phyloP scores from a whole-genome alignment of 2,329 filamentous ascomycete species.

The Apiospora hydei region DNA sequence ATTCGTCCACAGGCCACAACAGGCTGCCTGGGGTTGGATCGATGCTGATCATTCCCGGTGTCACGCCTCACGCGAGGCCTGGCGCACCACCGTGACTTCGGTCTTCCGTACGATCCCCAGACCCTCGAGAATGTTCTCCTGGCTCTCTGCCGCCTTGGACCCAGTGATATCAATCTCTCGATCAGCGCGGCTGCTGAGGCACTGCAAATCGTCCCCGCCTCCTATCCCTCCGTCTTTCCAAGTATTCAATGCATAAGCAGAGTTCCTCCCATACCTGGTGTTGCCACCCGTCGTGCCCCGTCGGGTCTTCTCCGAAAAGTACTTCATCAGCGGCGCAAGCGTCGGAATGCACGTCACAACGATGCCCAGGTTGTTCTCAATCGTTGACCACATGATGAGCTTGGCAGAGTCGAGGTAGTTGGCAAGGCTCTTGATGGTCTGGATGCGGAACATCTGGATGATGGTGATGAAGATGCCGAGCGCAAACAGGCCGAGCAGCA shows the following conservation, averaged over 20 bases:
- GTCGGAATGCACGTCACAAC: constrained; percentile 51
- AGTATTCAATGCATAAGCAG: constrained; percentile 39
- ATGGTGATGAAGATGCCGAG: constrained; percentile 53
- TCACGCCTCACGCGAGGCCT: neutral
- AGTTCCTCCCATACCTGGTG: constrained; percentile 26
- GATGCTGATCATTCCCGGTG: neutral
- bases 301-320: constrained; percentile 42
- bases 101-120: constrained; percentile 16
- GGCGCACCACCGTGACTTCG: constrained; percentile 16
- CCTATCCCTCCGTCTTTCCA: constrained; percentile 28
- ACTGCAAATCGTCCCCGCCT: constrained; percentile 29
- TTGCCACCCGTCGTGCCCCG: constrained; percentile 29
- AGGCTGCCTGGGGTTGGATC: neutral
- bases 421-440: constrained; percentile 52
- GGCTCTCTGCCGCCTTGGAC: neutral
- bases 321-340: constrained; percentile 48
- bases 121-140: neutral
- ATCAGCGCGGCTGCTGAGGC: constrained; percentile 8
- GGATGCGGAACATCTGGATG: constrained; percentile 56
- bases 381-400: constrained; percentile 52
- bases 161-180: constrained; percentile 15
- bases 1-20: neutral
- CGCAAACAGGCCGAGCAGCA: constrained; percentile 41
- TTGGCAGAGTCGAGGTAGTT: constrained; percentile 53
- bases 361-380: constrained; percentile 54